These are phyloP conservation scores for Clarireedia hainanense DNA, from an alignment of 2,329 filamentous ascomycete species.

Conservation along the genomic window DNA sequence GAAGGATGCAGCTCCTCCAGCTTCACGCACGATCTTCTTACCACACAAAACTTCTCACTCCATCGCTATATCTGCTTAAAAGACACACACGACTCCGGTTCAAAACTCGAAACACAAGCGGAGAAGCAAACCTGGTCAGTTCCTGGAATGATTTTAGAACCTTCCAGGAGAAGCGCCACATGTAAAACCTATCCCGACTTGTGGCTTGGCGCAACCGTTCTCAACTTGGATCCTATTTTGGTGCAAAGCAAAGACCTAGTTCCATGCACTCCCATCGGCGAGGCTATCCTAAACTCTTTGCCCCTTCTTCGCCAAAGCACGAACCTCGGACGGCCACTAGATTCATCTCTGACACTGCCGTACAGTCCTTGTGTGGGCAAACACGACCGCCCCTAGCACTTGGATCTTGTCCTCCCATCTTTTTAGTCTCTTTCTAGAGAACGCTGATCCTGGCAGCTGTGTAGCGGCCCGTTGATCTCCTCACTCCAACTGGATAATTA, in stretches of 20 bases:
- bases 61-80: neutral
- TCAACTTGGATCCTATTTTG: neutral
- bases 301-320: constrained; percentile 6
- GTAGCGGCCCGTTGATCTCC: constrained; percentile 11
- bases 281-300: constrained; percentile 4
- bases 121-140: neutral
- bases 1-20: constrained; percentile 3
- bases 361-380: neutral
- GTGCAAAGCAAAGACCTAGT: neutral
- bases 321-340: constrained; percentile 8
- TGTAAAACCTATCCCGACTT: neutral
- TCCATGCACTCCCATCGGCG: constrained; percentile 4
- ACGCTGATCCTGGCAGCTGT: constrained; percentile 2
- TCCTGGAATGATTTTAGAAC: constrained; percentile 1
- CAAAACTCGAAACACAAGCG: neutral
- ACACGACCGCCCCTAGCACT: constrained; percentile 1
- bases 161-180: neutral
- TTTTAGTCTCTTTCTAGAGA: constrained; percentile 1
- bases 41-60: neutral
- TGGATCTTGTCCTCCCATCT: constrained; percentile 9
- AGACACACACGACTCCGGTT: neutral
- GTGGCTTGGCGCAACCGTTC: constrained; percentile 2
- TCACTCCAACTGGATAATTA: neutral
- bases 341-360: constrained; percentile 5
- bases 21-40: neutral